Percentiles rank a stretch among this genome's conserved stretches.
phyloP scores from a whole-genome alignment of 306 rosid species.

The Lathyrus aphaca region DNA sequence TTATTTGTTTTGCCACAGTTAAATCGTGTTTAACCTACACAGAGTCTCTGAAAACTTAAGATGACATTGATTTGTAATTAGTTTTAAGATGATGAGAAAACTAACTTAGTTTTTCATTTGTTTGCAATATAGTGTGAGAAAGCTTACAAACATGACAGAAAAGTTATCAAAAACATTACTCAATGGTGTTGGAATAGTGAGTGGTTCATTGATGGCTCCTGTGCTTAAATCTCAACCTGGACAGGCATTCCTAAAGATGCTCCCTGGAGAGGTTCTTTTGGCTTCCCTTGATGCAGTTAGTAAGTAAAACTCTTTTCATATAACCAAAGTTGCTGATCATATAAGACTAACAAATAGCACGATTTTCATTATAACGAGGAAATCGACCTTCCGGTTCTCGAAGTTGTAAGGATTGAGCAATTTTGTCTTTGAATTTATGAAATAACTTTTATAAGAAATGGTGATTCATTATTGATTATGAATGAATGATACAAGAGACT shows the following conservation, averaged over 20 bases:
- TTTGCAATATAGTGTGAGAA: constrained; percentile 58
- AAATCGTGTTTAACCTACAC: no score
- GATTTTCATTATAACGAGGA: no score
- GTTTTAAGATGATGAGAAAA: neutral
- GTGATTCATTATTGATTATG: no score
- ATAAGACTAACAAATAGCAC: no score
- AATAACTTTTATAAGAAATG: no score
- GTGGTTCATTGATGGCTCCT: constrained; percentile 83
- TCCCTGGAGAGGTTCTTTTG: constrained; percentile 85
- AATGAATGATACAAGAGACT: no score
- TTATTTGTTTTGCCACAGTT: no score
- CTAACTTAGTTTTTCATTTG: constrained; percentile 16
- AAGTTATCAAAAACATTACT: constrained; percentile 77
- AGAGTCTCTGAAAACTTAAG: no score
- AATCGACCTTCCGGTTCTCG: no score
- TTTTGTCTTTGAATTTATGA: no score
- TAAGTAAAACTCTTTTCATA: constrained; percentile 50
- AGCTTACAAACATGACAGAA: constrained; percentile 76
- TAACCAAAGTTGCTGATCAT: neutral
- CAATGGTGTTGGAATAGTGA: constrained; percentile 75
- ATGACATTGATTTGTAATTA: no score
- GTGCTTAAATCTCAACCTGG: constrained; percentile 77
- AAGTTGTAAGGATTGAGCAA: no score
- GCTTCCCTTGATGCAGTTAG: constrained; percentile 97
- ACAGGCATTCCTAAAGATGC: constrained; percentile 67